These are phyloP conservation scores for Ilyonectria robusta DNA, from an alignment of 2,329 filamentous ascomycete species.

Conservation along the genomic window DNA sequence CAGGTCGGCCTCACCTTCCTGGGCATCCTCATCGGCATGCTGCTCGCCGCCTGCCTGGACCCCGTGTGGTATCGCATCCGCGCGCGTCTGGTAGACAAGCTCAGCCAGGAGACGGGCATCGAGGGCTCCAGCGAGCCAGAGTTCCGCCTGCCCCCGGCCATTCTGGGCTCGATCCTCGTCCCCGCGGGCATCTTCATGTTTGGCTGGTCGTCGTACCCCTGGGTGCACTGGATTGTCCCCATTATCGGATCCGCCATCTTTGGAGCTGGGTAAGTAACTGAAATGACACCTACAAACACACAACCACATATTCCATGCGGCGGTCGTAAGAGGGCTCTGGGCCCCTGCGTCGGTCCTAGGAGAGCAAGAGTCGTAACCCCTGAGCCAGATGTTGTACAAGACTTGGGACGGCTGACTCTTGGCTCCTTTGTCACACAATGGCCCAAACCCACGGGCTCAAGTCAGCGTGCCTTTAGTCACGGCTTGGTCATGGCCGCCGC, in stretches of 20 bases:
- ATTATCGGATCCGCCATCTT: conserved; percentile 82
- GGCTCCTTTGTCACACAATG: conserved; percentile 27
- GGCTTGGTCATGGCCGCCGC: conserved; percentile 50
- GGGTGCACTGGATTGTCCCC: conserved; percentile 82
- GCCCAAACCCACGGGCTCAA: conserved; percentile 29
- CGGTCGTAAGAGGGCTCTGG: background rate
- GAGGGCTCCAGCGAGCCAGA: conserved; percentile 82
- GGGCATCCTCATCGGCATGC: conserved; percentile 78
- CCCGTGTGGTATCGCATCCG: conserved; percentile 77
- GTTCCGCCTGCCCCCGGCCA: conserved; percentile 83
- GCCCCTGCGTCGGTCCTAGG: too few relatives aligned
- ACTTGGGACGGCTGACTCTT: conserved; percentile 2
- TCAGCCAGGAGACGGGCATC: conserved; percentile 65
- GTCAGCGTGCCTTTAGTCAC: conserved; percentile 47
- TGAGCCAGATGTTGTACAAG: conserved; percentile 16
- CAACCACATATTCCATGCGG: conserved; percentile 22
- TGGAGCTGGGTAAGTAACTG: conserved; percentile 73
- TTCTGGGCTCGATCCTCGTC: conserved; percentile 82
- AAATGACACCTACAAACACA: conserved; percentile 1
- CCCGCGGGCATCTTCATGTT: conserved; percentile 90
- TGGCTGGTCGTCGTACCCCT: conserved; percentile 84
- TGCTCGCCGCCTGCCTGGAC: conserved; percentile 72
- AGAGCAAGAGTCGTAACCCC: background rate
- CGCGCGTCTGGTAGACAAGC: conserved; percentile 67
- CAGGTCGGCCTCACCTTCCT: conserved; percentile 86